Evolutionary conservation across 306 rosid genomes (phyloP).

Genomic region (Delonix regia): DNA sequence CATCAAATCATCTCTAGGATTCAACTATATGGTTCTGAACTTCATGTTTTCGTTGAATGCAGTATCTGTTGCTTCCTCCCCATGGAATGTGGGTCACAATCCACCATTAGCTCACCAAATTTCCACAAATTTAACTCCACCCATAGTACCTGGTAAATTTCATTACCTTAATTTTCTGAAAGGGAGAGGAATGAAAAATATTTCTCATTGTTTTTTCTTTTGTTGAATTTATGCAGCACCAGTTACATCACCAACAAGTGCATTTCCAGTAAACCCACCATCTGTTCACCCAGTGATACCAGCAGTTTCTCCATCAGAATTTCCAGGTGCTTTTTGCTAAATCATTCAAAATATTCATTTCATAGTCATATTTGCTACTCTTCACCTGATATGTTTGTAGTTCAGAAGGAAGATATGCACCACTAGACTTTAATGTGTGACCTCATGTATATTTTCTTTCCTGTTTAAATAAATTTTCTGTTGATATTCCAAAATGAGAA

Average conservation of each 20-base stretch:
- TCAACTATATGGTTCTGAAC: constrained; percentile 28
- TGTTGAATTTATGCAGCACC: constrained; percentile 46
- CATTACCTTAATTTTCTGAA: constrained; percentile 9
- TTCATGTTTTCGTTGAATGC: constrained; percentile 30
- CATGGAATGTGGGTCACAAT: constrained; percentile 30
- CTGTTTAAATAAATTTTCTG: constrained; percentile 6
- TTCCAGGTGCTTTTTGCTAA: constrained; percentile 52
- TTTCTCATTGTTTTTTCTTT: constrained; percentile 22
- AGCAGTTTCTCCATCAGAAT: constrained; percentile 47
- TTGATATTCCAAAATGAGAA: constrained; percentile 26
- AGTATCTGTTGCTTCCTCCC: constrained; percentile 49
- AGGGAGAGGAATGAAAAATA: constrained; percentile 9
- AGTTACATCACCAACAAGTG: constrained; percentile 47
- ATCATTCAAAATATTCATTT: constrained; percentile 8
- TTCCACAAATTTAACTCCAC: constrained; percentile 38
- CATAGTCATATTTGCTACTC: background rate
- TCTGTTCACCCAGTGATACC: constrained; percentile 50
- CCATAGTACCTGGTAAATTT: constrained; percentile 42
- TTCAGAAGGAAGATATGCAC: background rate
- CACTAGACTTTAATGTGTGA: background rate
- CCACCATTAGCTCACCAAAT: constrained; percentile 31
- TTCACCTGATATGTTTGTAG: background rate
- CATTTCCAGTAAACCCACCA: constrained; percentile 55
- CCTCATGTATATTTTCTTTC: constrained; percentile 1
- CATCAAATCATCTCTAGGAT: constrained; percentile 29